Evolutionary conservation across 495 filamentous ascomycete genomes (phyloP).

Genomic region (Parathielavia hyrcaniae): DNA sequence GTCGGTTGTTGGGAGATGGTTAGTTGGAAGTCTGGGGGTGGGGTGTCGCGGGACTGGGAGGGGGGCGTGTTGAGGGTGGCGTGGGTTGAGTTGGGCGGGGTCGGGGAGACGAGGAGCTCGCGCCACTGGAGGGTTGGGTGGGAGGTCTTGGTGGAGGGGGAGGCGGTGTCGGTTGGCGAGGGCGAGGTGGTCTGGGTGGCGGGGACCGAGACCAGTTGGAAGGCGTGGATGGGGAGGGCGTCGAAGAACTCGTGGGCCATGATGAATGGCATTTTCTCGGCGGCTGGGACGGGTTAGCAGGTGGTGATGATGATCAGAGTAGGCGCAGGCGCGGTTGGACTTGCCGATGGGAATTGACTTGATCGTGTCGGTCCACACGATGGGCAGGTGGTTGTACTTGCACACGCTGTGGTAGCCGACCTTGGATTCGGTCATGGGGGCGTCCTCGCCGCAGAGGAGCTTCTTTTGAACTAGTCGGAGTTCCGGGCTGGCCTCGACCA

Average conservation of each 20-base stretch:
- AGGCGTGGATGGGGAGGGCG: constrained; percentile 95
- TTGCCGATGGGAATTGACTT: constrained; percentile 60
- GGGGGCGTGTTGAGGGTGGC: constrained; percentile 42
- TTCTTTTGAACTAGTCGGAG: constrained; percentile 70
- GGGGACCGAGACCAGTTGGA: constrained; percentile 60
- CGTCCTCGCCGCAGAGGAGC: constrained; percentile 73
- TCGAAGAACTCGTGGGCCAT: constrained; percentile 98
- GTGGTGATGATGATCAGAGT: constrained; percentile 16
- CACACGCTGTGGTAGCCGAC: constrained; percentile 69
- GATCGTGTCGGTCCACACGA: constrained; percentile 91
- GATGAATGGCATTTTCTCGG: constrained; percentile 76
- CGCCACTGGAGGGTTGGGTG: constrained; percentile 67
- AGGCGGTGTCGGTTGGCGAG: constrained; percentile 40
- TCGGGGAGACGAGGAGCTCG: constrained; percentile 77
- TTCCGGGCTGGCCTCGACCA: constrained; percentile 80
- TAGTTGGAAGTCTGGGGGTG: constrained; percentile 73
- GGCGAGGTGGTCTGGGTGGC: constrained; percentile 38
- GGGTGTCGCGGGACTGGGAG: constrained; percentile 48
- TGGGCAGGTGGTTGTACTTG: constrained; percentile 62
- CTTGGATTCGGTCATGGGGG: constrained; percentile 60
- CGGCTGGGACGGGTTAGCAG: constrained; percentile 29
- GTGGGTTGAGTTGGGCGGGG: constrained; percentile 45
- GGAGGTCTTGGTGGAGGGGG: constrained; percentile 39
- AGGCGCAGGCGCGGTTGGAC: neutral
- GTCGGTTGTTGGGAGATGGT: constrained; percentile 66